These are phyloP conservation scores for Penicillium brevicompactum DNA, from an alignment of 2,329 filamentous ascomycete genomes.

Conservation along the genomic window DNA sequence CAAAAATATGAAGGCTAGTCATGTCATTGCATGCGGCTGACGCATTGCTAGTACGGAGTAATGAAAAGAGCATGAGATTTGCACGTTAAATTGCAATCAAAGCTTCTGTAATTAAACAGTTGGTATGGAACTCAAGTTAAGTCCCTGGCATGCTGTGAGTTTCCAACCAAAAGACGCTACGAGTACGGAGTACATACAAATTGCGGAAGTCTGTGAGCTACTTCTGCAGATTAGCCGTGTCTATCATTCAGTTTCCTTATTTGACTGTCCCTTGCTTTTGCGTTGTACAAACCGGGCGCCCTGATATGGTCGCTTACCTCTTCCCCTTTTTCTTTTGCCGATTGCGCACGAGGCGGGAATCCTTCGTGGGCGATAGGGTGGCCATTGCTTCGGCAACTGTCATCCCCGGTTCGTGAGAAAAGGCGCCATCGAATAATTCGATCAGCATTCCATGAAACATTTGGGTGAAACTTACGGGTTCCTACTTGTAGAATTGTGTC, in stretches of 20 bases:
- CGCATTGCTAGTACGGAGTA: conserved; percentile 2
- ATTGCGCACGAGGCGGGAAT: conserved; percentile 12
- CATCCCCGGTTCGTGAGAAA: conserved; percentile 1
- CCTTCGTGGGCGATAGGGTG: conserved; percentile 8
- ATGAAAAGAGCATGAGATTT: conserved; percentile 1
- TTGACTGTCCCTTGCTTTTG: conserved; percentile 21
- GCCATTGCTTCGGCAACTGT: conserved; percentile 13
- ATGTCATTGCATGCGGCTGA: neutral
- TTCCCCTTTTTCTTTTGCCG: conserved; percentile 5
- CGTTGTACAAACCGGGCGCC: conserved; percentile 14
- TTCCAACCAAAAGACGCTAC: conserved; percentile 6
- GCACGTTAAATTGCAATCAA: neutral
- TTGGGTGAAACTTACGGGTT: neutral
- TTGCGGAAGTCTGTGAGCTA: conserved; percentile 15
- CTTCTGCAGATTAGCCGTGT: conserved; percentile 16
- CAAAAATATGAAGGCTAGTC: neutral
- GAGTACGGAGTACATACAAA: neutral
- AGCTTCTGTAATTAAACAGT: neutral
- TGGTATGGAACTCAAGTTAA: conserved; percentile 7
- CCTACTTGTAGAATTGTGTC: neutral
- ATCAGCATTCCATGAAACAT: conserved; percentile 4
- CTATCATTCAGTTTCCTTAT: conserved; percentile 17
- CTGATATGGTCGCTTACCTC: conserved; percentile 6
- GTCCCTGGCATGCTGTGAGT: conserved; percentile 20
- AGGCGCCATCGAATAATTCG: conserved; percentile 1